These are phyloP conservation scores for Xerocomus amazonicus DNA, from an alignment of 1,284 basidiomycete species.

Conservation along the genomic window DNA sequence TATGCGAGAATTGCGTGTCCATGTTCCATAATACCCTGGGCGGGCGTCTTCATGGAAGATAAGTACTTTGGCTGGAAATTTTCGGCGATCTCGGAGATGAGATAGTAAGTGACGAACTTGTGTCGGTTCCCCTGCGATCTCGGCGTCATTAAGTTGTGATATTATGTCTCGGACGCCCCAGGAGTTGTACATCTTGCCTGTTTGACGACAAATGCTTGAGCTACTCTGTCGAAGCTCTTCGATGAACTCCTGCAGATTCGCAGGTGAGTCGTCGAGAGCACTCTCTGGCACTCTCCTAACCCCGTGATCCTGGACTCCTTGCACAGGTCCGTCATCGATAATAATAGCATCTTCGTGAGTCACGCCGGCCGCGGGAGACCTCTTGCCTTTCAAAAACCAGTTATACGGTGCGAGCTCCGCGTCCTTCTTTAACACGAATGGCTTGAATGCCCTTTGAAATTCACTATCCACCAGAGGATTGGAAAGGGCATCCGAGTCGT, in stretches of 20 bases:
- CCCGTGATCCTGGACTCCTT: conserved; percentile 20
- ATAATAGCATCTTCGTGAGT: conserved; percentile 48
- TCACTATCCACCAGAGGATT: conserved; percentile 52
- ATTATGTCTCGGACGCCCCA: conserved; percentile 56
- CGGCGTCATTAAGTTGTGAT: conserved; percentile 67
- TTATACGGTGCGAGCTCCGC: conserved; percentile 68
- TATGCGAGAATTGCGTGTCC: conserved; percentile 68
- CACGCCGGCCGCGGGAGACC: conserved; percentile 20
- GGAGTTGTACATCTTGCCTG: conserved; percentile 31
- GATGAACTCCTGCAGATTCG: conserved; percentile 16
- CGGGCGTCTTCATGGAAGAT: conserved; percentile 74
- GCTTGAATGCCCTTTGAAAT: conserved; percentile 71
- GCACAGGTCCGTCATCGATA: conserved; percentile 40
- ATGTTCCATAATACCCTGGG: conserved; percentile 85
- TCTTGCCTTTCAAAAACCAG: conserved; percentile 48
- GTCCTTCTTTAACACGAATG: conserved; percentile 74
- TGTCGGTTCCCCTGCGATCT: conserved; percentile 64
- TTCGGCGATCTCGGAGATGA: conserved; percentile 52
- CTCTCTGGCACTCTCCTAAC: background rate
- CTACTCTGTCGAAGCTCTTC: conserved; percentile 14
- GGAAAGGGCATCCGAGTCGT: conserved; percentile 33
- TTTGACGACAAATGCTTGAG: background rate
- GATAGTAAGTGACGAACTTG: conserved; percentile 54
- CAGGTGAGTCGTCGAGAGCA: background rate
- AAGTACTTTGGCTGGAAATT: conserved; percentile 69